Conservation (phyloP, 2,329 filamentous ascomycete genomes). For the Pseudogymnoascus sp. region DNA sequence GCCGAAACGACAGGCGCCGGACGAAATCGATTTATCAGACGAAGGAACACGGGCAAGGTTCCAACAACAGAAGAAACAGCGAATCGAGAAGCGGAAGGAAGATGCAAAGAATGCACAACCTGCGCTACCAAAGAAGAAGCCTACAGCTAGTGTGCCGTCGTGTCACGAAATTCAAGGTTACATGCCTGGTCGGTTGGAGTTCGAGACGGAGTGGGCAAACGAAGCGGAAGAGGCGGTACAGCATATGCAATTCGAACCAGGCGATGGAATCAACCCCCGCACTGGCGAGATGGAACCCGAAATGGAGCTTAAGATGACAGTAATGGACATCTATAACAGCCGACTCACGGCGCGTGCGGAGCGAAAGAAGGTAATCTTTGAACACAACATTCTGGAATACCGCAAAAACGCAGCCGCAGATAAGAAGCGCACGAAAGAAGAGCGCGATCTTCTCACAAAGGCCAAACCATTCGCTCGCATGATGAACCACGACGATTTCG, state of each 20-base stretch:
- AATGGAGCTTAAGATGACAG: slow-evolving; percentile 93
- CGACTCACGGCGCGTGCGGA: slow-evolving; percentile 85
- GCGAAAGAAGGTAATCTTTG: slow-evolving; percentile 92
- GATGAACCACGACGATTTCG: slow-evolving; percentile 92
- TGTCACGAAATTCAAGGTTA: slow-evolving; percentile 98
- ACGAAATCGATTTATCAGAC: slow-evolving; percentile 71
- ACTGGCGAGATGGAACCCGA: slow-evolving; percentile 88
- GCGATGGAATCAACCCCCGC: slow-evolving; percentile 78
- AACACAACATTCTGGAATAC: slow-evolving; percentile 90
- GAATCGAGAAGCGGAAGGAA: slow-evolving; percentile 88
- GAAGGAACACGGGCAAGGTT: slow-evolving; percentile 86
- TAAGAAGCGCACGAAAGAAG: slow-evolving; percentile 94
- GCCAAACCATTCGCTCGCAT: slow-evolving; percentile 93
- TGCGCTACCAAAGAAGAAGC: slow-evolving; percentile 86
- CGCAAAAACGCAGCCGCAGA: slow-evolving; percentile 81
- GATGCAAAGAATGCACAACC: slow-evolving; percentile 76
- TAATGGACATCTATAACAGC: slow-evolving; percentile 97
- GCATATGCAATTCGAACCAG: slow-evolving; percentile 96
- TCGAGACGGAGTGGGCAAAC: slow-evolving; percentile 95
- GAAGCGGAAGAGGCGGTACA: slow-evolving; percentile 98
- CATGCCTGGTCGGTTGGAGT: slow-evolving; percentile 95
- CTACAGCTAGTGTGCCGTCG: slow-evolving; percentile 86
- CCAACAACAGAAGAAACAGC: slow-evolving; percentile 81
- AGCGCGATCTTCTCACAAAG: slow-evolving; percentile 83
- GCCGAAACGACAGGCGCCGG: slow-evolving; percentile 68